These are phyloP conservation scores for Naematelia encephala DNA, from an alignment of 768 basidiomycete species.

Conservation along the genomic window DNA sequence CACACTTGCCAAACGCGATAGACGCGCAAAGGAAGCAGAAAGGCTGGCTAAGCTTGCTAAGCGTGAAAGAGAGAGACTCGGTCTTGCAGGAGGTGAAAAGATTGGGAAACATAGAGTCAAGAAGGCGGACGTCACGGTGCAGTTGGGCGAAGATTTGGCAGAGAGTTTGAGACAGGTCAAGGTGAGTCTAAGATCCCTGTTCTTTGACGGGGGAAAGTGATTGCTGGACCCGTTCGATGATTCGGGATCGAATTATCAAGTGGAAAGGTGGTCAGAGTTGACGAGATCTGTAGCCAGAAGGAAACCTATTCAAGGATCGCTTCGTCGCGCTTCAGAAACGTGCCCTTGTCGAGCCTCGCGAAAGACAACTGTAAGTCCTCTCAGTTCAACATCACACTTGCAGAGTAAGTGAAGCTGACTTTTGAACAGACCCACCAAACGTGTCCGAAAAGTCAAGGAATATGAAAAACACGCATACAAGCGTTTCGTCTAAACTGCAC, in stretches of 20 bases:
- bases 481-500: slow-evolving; percentile 42
- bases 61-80: slow-evolving; percentile 58
- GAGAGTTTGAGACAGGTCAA: slow-evolving; percentile 80
- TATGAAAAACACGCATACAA: slow-evolving; percentile 53
- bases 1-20: slow-evolving; percentile 25
- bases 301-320: slow-evolving; percentile 85
- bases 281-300: slow-evolving; percentile 67
- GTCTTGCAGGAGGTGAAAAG: slow-evolving; percentile 65
- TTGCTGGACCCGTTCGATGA: too few relatives aligned
- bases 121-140: slow-evolving; percentile 69
- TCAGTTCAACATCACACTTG: not conserved
- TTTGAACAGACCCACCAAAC: slow-evolving; percentile 29
- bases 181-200: slow-evolving; percentile 55
- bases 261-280: not conserved
- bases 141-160: slow-evolving; percentile 82
- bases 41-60: slow-evolving; percentile 54
- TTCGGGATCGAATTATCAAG: not conserved
- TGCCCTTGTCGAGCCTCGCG: slow-evolving; percentile 79
- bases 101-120: slow-evolving; percentile 77
- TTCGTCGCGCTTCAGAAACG: slow-evolving; percentile 84
- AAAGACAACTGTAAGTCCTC: slow-evolving; percentile 65
- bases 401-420: too few relatives aligned
- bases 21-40: slow-evolving; percentile 51
- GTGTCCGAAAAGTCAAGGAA: slow-evolving; percentile 39
- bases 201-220: too few relatives aligned